phyloP scores from a whole-genome alignment of 1,284 basidiomycete species.

The Termitomyces sp. region DNA sequence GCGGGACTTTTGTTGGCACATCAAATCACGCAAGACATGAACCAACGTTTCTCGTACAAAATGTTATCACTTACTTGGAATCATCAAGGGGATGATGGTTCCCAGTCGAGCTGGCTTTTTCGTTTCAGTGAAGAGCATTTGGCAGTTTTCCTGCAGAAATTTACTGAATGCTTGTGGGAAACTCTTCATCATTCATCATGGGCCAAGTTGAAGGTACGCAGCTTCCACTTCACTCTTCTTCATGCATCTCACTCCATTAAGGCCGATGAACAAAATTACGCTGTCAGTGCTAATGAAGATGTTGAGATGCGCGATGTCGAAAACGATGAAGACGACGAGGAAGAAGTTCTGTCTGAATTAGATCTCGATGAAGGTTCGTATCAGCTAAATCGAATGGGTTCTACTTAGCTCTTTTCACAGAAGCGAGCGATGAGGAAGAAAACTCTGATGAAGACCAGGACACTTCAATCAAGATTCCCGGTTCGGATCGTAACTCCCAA shows the following conservation, averaged over 20 bases:
- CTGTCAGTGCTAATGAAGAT: conserved; percentile 72
- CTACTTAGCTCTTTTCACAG: conserved; percentile 18
- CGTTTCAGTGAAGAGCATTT: conserved; percentile 67
- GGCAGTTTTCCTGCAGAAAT: conserved; percentile 58
- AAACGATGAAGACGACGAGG: conserved; percentile 73
- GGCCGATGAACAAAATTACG: conserved; percentile 75
- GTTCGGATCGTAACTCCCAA: conserved; percentile 79
- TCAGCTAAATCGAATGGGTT: background rate
- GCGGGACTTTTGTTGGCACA: conserved; percentile 55
- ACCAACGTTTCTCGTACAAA: conserved; percentile 62
- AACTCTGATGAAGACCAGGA: conserved; percentile 52
- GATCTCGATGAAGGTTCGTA: conserved; percentile 48
- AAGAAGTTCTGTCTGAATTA: conserved; percentile 63
- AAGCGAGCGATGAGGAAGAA: conserved; percentile 50
- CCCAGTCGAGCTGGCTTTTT: conserved; percentile 80
- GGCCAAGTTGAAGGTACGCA: conserved; percentile 76
- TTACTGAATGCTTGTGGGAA: conserved; percentile 81
- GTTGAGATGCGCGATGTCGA: conserved; percentile 80
- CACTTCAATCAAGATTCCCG: conserved; percentile 31
- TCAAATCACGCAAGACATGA: conserved; percentile 66
- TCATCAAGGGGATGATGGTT: conserved; percentile 54
- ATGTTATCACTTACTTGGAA: conserved; percentile 85
- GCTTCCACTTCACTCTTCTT: background rate
- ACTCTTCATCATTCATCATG: conserved; percentile 72
- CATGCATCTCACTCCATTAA: conserved; percentile 10